Base-by-base conservation (phyloP, 2,329 filamentous ascomycete species). In the Aschersonia sp. region DNA sequence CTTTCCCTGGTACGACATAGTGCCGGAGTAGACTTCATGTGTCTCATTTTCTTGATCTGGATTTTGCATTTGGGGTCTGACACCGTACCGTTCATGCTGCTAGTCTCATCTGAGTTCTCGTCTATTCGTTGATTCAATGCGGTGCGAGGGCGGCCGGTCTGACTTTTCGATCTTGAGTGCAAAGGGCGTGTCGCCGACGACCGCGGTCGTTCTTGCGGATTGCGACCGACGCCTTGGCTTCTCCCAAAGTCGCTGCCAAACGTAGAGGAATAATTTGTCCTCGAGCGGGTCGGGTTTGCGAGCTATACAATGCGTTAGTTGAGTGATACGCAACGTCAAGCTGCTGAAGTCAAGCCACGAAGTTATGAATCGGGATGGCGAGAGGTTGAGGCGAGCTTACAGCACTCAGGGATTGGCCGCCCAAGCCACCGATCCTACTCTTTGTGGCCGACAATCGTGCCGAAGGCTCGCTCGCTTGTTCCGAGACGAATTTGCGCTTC, bases 401-500 rank as follows among this genome's bases (percentile, higher is more conserved):
- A 55, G 58, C 59, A 28, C 59, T 51, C 48, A 72, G 57, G 45
- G 69, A 66, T 47, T 67, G 64, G 45, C 68, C 70, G 58, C 71
- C 77, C 51, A 75, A 20, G 20, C 20, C 60, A 12, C 30, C 45
- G 32, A 49, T 38, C 60, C 58, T 40, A 67, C 61, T 53, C 68
- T 70, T 48, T 63, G 59, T 48, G 20, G 43, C 47, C 12, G 50
- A 43, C 64, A 61, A 50, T 62, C 45, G 46, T 32, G 66, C 41
- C 20, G 65, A 61, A 51, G 69, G 72, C 50, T 83, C 78, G 51
- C 62, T 72, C 32, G 72, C 76, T 53, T 69, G 69, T 48, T 82
- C 75, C 28, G 62, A 63, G 30, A 81, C 63, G 10, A 75, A 77
- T 56, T 78, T 79, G 49, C 80, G 71, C 62, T 84, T 84, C 3